Percentiles rank a stretch among this genome's conserved stretches.
These are phyloP conservation scores for Cubamyces sp. DNA, from an alignment of 768 basidiomycete genomes.

Conservation along the genomic window DNA sequence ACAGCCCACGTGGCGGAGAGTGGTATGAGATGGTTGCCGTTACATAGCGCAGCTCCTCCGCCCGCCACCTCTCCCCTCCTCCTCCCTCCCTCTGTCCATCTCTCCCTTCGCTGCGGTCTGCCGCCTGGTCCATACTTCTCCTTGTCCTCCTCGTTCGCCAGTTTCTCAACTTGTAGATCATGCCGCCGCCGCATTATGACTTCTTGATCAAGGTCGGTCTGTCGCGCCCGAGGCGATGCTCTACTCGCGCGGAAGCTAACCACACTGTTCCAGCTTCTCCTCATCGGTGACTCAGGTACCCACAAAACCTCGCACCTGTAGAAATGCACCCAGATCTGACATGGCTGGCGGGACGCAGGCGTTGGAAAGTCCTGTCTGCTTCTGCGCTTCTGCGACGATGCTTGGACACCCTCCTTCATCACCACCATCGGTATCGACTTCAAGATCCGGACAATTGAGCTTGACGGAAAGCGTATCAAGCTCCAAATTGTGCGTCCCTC, in stretches of 20 bases:
- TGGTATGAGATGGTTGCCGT: constrained; percentile 24
- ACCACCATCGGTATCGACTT: constrained; percentile 99
- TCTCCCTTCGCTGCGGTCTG: not conserved
- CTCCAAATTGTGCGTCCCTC: constrained; percentile 86
- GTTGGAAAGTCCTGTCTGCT: constrained; percentile 97
- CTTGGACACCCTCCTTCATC: constrained; percentile 99
- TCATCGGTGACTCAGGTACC: constrained; percentile 94
- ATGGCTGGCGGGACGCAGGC: constrained; percentile 50
- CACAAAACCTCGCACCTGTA: not conserved
- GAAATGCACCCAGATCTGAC: not conserved
- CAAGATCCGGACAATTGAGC: constrained; percentile 98
- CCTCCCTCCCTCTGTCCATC: not conserved
- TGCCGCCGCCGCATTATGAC: constrained; percentile 96
- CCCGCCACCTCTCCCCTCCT: constrained; percentile 13
- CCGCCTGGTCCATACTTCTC: not conserved
- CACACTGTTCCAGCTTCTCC: constrained; percentile 66
- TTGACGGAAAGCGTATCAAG: constrained; percentile 97
- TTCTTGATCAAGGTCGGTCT: constrained; percentile 85
- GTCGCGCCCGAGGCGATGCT: not conserved
- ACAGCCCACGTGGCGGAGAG: constrained; percentile 14
- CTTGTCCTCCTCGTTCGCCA: not conserved
- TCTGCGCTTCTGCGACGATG: constrained; percentile 97
- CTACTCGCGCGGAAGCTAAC: constrained; percentile 22
- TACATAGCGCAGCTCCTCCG: constrained; percentile 18
- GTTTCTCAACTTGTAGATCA: constrained; percentile 35